phyloP scores from a whole-genome alignment of 1,284 basidiomycete species.

The Malassezia sympodialis region DNA sequence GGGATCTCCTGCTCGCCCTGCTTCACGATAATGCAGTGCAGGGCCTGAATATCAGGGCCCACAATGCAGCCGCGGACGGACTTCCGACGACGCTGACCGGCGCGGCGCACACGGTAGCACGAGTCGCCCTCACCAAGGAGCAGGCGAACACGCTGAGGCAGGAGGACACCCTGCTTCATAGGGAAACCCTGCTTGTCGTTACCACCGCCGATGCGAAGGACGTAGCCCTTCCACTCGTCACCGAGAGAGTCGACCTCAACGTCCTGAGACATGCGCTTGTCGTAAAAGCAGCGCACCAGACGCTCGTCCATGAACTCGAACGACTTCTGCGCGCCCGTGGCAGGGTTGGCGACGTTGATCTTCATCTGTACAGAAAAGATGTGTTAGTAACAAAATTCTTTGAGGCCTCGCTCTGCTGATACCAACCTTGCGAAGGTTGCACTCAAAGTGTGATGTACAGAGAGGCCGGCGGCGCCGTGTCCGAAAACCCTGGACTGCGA shows the following conservation, averaged over 20 bases:
- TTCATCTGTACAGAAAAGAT: conserved; percentile 58
- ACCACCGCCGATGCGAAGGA: conserved; percentile 91
- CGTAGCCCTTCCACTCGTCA: conserved; percentile 94
- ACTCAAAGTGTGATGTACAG: conserved; percentile 15
- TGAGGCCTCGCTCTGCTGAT: conserved; percentile 52
- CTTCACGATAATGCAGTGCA: conserved; percentile 90
- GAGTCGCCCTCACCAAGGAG: conserved; percentile 92
- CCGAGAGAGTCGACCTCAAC: conserved; percentile 81
- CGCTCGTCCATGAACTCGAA: conserved; percentile 89
- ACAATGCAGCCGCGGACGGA: conserved; percentile 94
- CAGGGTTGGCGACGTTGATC: conserved; percentile 88
- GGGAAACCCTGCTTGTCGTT: conserved; percentile 80
- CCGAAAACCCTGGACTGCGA: conserved; percentile 10
- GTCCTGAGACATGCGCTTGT: conserved; percentile 92
- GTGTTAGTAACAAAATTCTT: conserved; percentile 7
- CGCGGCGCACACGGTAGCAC: conserved; percentile 86
- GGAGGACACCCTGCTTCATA: conserved; percentile 98
- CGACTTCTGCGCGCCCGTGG: conserved; percentile 87
- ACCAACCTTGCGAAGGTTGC: conserved; percentile 19
- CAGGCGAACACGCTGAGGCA: conserved; percentile 84
- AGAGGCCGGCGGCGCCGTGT: not conserved
- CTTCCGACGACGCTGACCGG: conserved; percentile 95
- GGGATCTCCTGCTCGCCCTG: conserved; percentile 86
- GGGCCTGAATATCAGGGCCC: conserved; percentile 87
- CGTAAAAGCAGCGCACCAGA: conserved; percentile 82